Conservation (phyloP, 75 land plant species). For the Picea glauca region DNA sequence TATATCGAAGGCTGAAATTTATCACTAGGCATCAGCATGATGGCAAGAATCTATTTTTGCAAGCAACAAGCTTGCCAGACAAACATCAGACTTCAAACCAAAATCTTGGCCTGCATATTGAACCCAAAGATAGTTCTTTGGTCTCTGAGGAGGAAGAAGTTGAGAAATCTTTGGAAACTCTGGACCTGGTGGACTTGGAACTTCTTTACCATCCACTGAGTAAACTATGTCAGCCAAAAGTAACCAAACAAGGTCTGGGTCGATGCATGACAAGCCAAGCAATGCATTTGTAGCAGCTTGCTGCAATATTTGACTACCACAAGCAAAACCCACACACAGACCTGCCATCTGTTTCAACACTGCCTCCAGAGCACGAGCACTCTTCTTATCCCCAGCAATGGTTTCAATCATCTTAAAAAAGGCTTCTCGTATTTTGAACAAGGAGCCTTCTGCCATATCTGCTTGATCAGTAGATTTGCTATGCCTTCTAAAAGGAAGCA, state of each 20-base stretch:
- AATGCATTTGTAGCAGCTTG: constrained; percentile 49
- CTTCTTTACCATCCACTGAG: constrained; percentile 22
- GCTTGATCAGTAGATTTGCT: constrained; percentile 14
- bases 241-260: constrained; percentile 66
- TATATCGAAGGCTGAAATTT: background rate
- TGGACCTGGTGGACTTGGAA: constrained; percentile 28
- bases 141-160: constrained; percentile 30
- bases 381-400: constrained; percentile 36
- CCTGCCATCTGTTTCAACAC: constrained; percentile 63
- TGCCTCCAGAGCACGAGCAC: constrained; percentile 41
- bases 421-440: constrained; percentile 46
- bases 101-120: constrained; percentile 53
- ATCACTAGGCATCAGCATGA: background rate
- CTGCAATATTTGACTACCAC: constrained; percentile 35
- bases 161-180: constrained; percentile 35
- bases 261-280: constrained; percentile 43
- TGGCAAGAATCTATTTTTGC: constrained; percentile 22
- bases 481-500: constrained; percentile 43
- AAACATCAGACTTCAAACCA: constrained; percentile 42
- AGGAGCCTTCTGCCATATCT: constrained; percentile 32
- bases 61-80: constrained; percentile 33
- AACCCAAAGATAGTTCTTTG: constrained; percentile 43
- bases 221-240: constrained; percentile 62
- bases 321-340: constrained; percentile 59
- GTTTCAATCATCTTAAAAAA: constrained; percentile 57